Conservation (phyloP, 352 stramenopile genomes). For the Phytophthora sp. region DNA sequence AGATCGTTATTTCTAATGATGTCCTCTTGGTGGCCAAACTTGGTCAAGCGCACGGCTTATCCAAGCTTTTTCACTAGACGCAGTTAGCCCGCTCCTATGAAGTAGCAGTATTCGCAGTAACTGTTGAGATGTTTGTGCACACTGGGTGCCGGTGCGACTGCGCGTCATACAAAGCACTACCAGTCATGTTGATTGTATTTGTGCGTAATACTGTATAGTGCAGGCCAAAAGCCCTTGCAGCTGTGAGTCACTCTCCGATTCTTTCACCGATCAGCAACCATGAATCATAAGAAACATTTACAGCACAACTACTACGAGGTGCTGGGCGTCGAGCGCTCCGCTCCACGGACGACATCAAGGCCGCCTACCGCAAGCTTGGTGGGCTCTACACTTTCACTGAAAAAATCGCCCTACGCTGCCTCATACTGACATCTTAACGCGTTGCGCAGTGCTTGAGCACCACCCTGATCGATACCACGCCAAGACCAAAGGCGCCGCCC, state of each 20-base stretch:
- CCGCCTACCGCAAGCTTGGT: conserved; percentile 78
- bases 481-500: neutral
- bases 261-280: neutral
- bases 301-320: conserved; percentile 64
- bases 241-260: neutral
- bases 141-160: too few species aligned
- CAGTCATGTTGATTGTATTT: neutral
- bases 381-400: neutral
- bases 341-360: conserved; percentile 77
- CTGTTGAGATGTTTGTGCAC: too few species aligned
- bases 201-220: neutral
- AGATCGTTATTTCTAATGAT: too few species aligned
- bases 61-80: too few species aligned
- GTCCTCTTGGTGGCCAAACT: too few species aligned
- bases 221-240: neutral
- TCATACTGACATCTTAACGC: neutral
- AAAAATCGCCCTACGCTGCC: neutral
- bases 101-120: too few species aligned
- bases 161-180: too few species aligned
- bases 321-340: conserved; percentile 64
- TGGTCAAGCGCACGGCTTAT: too few species aligned
- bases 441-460: neutral
- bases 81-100: too few species aligned
- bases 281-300: conserved; percentile 16
- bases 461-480: neutral